These are phyloP conservation scores for Aristolochia fimbriata DNA, from an alignment of 164 flowering plant species.

Conservation along the genomic window DNA sequence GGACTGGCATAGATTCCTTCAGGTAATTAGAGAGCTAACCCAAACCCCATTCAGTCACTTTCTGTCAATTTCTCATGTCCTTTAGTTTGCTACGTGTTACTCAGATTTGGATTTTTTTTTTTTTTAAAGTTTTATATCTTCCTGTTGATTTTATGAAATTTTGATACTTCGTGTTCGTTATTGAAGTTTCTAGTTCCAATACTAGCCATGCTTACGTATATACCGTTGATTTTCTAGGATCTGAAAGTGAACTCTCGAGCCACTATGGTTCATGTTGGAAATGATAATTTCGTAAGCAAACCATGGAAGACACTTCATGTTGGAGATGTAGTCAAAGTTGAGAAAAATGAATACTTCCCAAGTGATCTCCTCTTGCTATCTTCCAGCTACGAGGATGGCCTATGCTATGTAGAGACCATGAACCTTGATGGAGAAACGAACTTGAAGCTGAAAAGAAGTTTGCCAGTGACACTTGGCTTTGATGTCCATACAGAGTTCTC, in stretches of 20 bases:
- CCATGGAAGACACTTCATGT: slow-evolving; percentile 57
- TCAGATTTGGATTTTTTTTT: too few relatives aligned
- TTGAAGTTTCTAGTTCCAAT: too few relatives aligned
- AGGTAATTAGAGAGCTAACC: slow-evolving; percentile 23
- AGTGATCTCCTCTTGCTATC: slow-evolving; percentile 64
- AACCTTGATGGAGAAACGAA: slow-evolving; percentile 83
- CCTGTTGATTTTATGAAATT: neutral
- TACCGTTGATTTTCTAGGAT: slow-evolving; percentile 29
- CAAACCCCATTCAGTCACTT: too few relatives aligned
- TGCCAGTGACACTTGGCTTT: slow-evolving; percentile 37
- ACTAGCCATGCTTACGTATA: neutral
- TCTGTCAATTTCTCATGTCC: too few relatives aligned
- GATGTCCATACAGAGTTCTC: slow-evolving; percentile 40
- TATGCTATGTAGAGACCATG: slow-evolving; percentile 77
- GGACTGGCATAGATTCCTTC: slow-evolving; percentile 55
- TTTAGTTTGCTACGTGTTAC: too few relatives aligned
- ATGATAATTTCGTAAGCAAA: slow-evolving; percentile 31
- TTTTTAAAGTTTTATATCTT: neutral
- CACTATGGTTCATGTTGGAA: slow-evolving; percentile 38
- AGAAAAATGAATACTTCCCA: slow-evolving; percentile 65
- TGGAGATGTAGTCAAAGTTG: slow-evolving; percentile 60
- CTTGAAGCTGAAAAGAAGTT: slow-evolving; percentile 55
- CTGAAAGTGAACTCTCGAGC: slow-evolving; percentile 32
- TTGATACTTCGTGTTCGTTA: too few relatives aligned
- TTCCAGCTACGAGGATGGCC: slow-evolving; percentile 59